Evolutionary conservation across 2,329 filamentous ascomycete genomes (phyloP).

Genomic region (Fusarium sulawesiense): DNA sequence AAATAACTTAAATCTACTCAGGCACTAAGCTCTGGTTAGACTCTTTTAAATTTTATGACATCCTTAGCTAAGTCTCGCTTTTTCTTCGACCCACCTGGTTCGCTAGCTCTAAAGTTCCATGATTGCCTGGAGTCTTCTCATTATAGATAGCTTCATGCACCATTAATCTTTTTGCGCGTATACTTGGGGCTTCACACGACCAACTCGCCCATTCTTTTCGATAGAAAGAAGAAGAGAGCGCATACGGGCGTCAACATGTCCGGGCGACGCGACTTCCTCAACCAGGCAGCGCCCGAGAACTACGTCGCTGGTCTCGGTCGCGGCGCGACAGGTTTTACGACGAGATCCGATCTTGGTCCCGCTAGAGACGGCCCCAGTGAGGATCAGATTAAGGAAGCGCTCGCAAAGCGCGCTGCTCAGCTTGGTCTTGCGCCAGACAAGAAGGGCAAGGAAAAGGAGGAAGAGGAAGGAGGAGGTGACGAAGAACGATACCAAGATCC

Average conservation of each 20-base stretch:
- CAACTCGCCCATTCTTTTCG: constrained; percentile 2
- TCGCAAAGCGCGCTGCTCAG: constrained; percentile 90
- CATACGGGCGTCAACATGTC: constrained; percentile 57
- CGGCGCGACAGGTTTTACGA: constrained; percentile 98
- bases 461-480: constrained; percentile 79
- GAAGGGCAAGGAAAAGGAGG: constrained; percentile 75
- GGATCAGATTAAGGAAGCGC: constrained; percentile 97
- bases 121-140: constrained; percentile 21
- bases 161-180: neutral
- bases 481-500: constrained; percentile 92
- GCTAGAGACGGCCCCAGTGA: constrained; percentile 95
- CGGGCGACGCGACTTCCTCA: constrained; percentile 84
- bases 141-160: constrained; percentile 24
- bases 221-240: constrained; percentile 20
- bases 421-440: constrained; percentile 78
- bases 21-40: too few relatives aligned
- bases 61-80: too few relatives aligned
- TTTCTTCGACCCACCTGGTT: too few relatives aligned
- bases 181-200: neutral
- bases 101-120: constrained; percentile 18
- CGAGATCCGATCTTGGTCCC: constrained; percentile 93
- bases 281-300: constrained; percentile 85
- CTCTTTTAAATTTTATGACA: too few relatives aligned
- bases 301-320: constrained; percentile 96
- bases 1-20: too few relatives aligned